Evolutionary conservation across 345 rosid genomes (phyloP).

Genomic region (Streptanthus diversifolius): DNA sequence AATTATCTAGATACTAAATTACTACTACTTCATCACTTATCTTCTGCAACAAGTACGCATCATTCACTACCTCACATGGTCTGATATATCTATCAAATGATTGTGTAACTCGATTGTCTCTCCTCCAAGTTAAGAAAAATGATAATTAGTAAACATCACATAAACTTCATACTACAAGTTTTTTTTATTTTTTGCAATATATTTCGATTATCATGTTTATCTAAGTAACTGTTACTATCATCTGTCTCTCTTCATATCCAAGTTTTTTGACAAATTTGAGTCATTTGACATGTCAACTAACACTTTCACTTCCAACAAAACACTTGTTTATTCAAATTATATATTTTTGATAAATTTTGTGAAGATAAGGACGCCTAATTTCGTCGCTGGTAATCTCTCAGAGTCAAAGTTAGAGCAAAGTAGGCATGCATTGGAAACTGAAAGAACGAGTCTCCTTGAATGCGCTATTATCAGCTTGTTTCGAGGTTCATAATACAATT

Average conservation of each 20-base stretch:
- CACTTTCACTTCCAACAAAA: conserved; percentile 15
- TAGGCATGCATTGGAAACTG: background rate
- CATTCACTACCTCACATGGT: conserved; percentile 22
- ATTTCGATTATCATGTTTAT: background rate
- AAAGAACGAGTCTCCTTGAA: background rate
- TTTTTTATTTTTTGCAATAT: background rate
- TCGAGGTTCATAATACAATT: background rate
- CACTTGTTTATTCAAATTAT: background rate
- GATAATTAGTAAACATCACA: conserved; percentile 9
- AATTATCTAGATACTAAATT: background rate
- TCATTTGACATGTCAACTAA: conserved; percentile 25
- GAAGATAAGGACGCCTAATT: background rate
- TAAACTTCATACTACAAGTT: background rate
- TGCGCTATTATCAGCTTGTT: background rate
- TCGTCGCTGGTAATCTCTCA: background rate
- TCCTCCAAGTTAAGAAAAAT: conserved; percentile 22
- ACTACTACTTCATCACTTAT: background rate
- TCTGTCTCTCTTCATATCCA: conserved; percentile 13
- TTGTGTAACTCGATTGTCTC: conserved; percentile 12
- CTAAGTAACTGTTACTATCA: conserved; percentile 5
- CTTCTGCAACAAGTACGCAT: background rate
- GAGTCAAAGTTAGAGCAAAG: background rate
- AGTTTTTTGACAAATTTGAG: conserved; percentile 9
- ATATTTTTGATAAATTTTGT: background rate
- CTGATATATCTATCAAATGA: conserved; percentile 4